phyloP scores from a whole-genome alignment of 352 stramenopile genomes.

The Globisporangium lucens region DNA sequence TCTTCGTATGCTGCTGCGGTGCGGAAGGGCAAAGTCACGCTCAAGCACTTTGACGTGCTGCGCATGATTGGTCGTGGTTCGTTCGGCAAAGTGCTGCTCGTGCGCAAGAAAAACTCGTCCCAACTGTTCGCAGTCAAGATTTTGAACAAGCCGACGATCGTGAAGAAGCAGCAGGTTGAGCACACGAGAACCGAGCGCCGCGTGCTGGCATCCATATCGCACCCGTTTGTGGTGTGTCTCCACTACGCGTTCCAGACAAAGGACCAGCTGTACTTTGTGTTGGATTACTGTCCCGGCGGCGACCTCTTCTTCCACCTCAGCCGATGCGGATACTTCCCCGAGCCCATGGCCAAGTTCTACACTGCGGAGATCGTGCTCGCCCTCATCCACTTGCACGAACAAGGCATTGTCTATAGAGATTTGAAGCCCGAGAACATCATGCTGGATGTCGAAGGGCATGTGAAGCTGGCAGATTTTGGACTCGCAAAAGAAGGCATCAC shows the following conservation, averaged over 20 bases:
- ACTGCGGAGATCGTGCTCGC: slow-evolving; percentile 80
- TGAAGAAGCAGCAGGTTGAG: slow-evolving; percentile 83
- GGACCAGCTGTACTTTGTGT: slow-evolving; percentile 81
- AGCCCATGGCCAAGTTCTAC: slow-evolving; percentile 84
- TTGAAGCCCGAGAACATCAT: slow-evolving; percentile 88
- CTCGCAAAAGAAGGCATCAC: slow-evolving; percentile 76
- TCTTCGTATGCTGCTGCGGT: not conserved
- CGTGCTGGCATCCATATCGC: slow-evolving; percentile 73
- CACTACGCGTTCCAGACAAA: slow-evolving; percentile 89
- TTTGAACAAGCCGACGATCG: slow-evolving; percentile 71
- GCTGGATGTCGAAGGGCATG: slow-evolving; percentile 79
- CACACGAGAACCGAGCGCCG: slow-evolving; percentile 81
- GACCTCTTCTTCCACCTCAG: slow-evolving; percentile 84
- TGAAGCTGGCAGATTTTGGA: slow-evolving; percentile 82
- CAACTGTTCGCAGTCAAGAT: slow-evolving; percentile 86
- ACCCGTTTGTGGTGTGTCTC: slow-evolving; percentile 87
- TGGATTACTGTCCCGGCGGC: slow-evolving; percentile 84
- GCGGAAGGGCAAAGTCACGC: slow-evolving; percentile 53
- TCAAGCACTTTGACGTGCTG: slow-evolving; percentile 88
- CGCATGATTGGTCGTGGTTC: slow-evolving; percentile 91
- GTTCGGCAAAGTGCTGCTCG: slow-evolving; percentile 92
- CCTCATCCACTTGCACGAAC: slow-evolving; percentile 82
- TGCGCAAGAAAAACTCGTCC: slow-evolving; percentile 72
- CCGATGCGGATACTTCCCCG: slow-evolving; percentile 72
- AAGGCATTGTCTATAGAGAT: slow-evolving; percentile 82